A percentile compares a stretch with the other conserved stretches of the same genome.
Evolutionary conservation across 2,329 filamentous ascomycete species (phyloP).

Genomic region (Pseudogymnoascus sp.): DNA sequence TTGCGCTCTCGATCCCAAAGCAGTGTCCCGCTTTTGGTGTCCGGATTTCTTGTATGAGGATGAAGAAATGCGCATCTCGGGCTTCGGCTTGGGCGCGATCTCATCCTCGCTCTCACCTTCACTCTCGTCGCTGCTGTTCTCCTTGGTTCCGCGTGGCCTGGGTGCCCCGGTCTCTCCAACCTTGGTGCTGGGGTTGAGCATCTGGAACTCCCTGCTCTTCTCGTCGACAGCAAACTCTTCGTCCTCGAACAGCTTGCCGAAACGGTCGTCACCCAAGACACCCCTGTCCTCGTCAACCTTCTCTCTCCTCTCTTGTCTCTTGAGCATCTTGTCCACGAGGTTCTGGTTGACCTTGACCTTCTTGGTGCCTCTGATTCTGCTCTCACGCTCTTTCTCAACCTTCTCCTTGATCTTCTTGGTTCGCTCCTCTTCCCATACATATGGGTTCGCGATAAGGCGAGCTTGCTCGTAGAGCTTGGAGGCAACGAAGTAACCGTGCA

Average conservation of each 20-base stretch:
- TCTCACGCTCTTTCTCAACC: conserved; percentile 94
- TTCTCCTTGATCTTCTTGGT: conserved; percentile 88
- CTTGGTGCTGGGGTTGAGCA: conserved; percentile 78
- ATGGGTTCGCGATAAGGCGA: conserved; percentile 83
- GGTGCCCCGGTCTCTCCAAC: conserved; percentile 27
- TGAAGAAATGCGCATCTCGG: conserved; percentile 60
- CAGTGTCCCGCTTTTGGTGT: conserved; percentile 43
- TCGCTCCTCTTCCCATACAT: conserved; percentile 86
- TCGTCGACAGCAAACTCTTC: conserved; percentile 92
- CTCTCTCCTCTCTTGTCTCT: conserved; percentile 52
- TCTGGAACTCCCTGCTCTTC: conserved; percentile 73
- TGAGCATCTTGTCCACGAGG: conserved; percentile 65
- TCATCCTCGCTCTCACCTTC: conserved; percentile 39
- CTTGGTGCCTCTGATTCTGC: conserved; percentile 85
- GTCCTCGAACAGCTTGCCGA: conserved; percentile 82
- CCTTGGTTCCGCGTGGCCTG: conserved; percentile 37
- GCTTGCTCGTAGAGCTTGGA: conserved; percentile 95
- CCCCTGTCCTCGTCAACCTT: conserved; percentile 52
- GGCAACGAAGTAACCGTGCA: conserved; percentile 98
- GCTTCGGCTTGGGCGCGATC: conserved; percentile 24
- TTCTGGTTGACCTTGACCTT: conserved; percentile 96
- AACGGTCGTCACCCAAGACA: conserved; percentile 76
- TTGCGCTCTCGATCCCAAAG: conserved; percentile 48
- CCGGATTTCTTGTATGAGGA: conserved; percentile 54
- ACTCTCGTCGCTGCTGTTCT: conserved; percentile 30